phyloP scores from a whole-genome alignment of 2,329 filamentous ascomycete species.

The Sclerotinia glacialis region DNA sequence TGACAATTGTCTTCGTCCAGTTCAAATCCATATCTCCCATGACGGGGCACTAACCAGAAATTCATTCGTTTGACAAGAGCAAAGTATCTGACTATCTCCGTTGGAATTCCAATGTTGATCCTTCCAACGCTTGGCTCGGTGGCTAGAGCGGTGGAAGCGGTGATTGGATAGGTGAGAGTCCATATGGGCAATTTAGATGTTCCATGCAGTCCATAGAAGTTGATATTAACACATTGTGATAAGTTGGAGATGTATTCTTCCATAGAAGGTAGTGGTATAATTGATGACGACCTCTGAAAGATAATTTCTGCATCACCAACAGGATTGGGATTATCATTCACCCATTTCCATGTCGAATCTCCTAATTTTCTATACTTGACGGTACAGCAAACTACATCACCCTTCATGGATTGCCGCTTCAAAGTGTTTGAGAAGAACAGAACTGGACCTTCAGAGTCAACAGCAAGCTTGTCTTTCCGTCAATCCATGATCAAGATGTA shows the following conservation, averaged over 20 bases:
- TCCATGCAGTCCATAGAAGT: neutral
- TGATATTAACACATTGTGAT: neutral
- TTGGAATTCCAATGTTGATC: neutral
- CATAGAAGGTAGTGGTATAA: neutral
- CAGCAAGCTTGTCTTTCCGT: neutral
- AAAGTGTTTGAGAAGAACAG: slow-evolving; percentile 8
- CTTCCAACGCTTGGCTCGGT: neutral
- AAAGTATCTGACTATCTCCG: slow-evolving; percentile 1
- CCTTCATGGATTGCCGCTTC: neutral
- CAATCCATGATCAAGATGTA: neutral
- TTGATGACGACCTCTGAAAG: neutral
- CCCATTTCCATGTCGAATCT: slow-evolving; percentile 7
- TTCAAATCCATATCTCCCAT: neutral
- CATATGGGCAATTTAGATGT: neutral
- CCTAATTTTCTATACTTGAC: neutral
- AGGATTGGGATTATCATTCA: neutral
- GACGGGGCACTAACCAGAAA: slow-evolving; percentile 14
- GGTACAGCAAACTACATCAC: neutral
- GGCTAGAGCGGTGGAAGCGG: neutral
- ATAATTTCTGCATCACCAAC: slow-evolving; percentile 14
- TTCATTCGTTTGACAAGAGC: slow-evolving; percentile 11
- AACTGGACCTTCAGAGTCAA: neutral
- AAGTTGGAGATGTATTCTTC: neutral
- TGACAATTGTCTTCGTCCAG: slow-evolving; percentile 2
- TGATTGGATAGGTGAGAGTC: neutral